These are phyloP conservation scores for Macrocybe sp. DNA, from an alignment of 1,284 basidiomycete species.

Conservation along the genomic window DNA sequence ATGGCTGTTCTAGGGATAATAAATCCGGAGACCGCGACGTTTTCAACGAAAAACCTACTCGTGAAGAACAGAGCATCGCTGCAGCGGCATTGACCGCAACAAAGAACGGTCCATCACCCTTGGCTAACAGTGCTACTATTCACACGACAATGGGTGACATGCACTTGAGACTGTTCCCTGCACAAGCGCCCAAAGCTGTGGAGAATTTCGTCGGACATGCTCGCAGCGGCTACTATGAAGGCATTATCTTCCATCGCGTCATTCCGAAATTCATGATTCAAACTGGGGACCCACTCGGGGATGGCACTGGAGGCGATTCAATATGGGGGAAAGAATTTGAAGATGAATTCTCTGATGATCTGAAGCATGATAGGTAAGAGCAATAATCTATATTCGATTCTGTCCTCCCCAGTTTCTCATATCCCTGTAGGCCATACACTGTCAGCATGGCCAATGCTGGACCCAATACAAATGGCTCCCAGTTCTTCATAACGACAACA, in stretches of 20 bases:
- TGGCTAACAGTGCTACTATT: slow-evolving; percentile 80
- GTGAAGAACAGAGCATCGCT: slow-evolving; percentile 93
- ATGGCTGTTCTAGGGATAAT: slow-evolving; percentile 12
- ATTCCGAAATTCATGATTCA: slow-evolving; percentile 99
- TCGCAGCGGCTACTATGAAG: slow-evolving; percentile 91
- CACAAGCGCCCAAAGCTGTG: slow-evolving; percentile 90
- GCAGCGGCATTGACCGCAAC: slow-evolving; percentile 51
- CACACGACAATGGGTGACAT: slow-evolving; percentile 98
- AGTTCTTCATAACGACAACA: slow-evolving; percentile 98
- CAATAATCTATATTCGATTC: background rate
- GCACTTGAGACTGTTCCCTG: slow-evolving; percentile 85
- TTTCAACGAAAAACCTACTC: slow-evolving; percentile 97
- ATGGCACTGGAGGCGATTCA: slow-evolving; percentile 95
- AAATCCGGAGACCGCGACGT: slow-evolving; percentile 82
- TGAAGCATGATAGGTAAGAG: slow-evolving; percentile 83
- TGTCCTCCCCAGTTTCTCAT: slow-evolving; percentile 1
- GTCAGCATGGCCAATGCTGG: slow-evolving; percentile 99
- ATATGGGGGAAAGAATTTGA: slow-evolving; percentile 96
- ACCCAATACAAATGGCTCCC: slow-evolving; percentile 88
- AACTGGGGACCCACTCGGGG: slow-evolving; percentile 95
- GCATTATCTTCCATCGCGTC: slow-evolving; percentile 94
- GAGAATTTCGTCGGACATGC: slow-evolving; percentile 97
- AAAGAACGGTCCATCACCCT: slow-evolving; percentile 53
- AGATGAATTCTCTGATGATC: slow-evolving; percentile 88
- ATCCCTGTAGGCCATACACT: slow-evolving; percentile 75